phyloP scores from a whole-genome alignment of 805 yeast species.

The Metschnikowia orientalis region DNA sequence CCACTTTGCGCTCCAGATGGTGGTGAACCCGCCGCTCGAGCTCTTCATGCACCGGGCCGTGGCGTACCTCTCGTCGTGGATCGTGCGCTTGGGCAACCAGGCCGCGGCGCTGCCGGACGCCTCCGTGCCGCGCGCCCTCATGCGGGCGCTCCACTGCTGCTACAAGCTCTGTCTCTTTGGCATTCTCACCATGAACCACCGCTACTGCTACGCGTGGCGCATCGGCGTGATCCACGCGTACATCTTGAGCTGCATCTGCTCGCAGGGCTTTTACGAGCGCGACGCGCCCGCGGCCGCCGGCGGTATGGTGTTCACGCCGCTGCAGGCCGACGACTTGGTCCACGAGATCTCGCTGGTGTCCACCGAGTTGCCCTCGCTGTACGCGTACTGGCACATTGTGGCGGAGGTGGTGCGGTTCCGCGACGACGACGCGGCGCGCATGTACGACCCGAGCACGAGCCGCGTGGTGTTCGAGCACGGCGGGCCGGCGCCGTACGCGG shows the following conservation, averaged over 20 bases:
- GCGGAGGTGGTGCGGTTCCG: constrained; percentile 11
- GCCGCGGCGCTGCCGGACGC: constrained; percentile 3
- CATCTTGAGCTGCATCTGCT: constrained; percentile 9
- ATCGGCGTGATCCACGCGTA: constrained; percentile 16
- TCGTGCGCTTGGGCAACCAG: constrained; percentile 11
- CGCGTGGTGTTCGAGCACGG: constrained; percentile 6
- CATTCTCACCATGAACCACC: constrained; percentile 14
- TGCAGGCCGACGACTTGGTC: constrained; percentile 1
- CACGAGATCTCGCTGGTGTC: background rate
- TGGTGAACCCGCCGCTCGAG: constrained; percentile 11
- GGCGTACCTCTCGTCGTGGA: constrained; percentile 8
- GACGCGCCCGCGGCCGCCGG: background rate
- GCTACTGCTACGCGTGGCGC: constrained; percentile 20
- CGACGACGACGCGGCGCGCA: background rate
- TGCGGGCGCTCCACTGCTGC: constrained; percentile 8
- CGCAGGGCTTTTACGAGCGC: constrained; percentile 12
- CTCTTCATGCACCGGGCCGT: constrained; percentile 14
- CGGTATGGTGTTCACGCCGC: constrained; percentile 1
- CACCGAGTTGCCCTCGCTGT: constrained; percentile 1
- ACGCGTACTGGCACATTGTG: constrained; percentile 7
- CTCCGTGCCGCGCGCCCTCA: constrained; percentile 5
- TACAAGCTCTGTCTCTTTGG: constrained; percentile 12
- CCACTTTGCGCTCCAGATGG: constrained; percentile 10
- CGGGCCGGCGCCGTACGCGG: background rate
- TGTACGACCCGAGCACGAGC: constrained; percentile 11